phyloP scores from a whole-genome alignment of 1,139 yeast genomes.

The Yamadazyma sp. region DNA sequence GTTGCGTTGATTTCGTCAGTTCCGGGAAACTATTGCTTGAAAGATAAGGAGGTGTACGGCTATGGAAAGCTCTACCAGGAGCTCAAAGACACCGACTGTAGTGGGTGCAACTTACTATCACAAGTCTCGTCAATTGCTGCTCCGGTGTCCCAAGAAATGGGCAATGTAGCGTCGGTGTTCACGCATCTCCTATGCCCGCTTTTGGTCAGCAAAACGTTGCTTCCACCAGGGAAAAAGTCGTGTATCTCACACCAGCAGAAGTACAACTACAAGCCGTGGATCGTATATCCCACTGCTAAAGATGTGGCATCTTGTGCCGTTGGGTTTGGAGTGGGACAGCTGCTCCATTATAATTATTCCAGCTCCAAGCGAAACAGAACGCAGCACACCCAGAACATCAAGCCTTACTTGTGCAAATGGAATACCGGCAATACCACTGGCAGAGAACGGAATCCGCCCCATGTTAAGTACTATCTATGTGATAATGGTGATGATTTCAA shows the following conservation, averaged over 20 bases:
- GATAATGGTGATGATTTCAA: constrained; percentile 51
- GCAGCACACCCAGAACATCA: constrained; percentile 34
- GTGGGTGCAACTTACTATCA: constrained; percentile 28
- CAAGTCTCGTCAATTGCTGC: constrained; percentile 65
- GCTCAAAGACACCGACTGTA: constrained; percentile 31
- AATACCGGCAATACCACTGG: constrained; percentile 19
- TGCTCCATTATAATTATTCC: constrained; percentile 51
- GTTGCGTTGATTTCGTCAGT: constrained; percentile 60
- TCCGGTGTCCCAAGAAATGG: constrained; percentile 39
- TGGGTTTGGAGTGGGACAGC: constrained; percentile 53
- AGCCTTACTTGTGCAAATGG: constrained; percentile 39
- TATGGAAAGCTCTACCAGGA: constrained; percentile 49
- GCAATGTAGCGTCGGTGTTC: constrained; percentile 45
- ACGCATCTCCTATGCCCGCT: constrained; percentile 56
- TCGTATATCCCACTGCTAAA: constrained; percentile 54
- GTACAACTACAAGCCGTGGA: constrained; percentile 41
- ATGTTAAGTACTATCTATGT: constrained; percentile 39
- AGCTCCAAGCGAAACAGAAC: constrained; percentile 20
- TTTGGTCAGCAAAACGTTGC: constrained; percentile 18
- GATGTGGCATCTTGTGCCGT: constrained; percentile 47
- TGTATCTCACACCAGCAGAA: constrained; percentile 24
- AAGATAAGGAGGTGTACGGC: constrained; percentile 40
- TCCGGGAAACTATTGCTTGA: constrained; percentile 40
- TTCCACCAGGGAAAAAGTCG: constrained; percentile 31
- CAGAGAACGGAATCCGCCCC: constrained; percentile 38